These are phyloP conservation scores for Grigorovia jiainica DNA, from an alignment of 805 yeast species.

Conservation along the genomic window DNA sequence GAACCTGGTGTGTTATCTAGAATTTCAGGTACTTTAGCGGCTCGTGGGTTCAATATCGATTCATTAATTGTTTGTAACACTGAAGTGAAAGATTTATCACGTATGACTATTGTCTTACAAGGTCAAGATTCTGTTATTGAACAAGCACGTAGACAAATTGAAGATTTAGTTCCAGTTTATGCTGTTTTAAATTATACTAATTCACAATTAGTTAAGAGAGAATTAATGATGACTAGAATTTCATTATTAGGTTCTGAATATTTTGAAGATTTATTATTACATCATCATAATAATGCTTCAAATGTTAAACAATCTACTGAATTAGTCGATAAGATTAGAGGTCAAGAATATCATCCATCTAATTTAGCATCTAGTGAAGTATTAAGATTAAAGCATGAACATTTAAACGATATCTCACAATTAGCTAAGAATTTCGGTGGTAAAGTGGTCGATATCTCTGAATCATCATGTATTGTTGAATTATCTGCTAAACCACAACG, in stretches of 20 bases:
- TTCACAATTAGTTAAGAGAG: conserved; percentile 84
- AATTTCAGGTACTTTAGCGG: conserved; percentile 92
- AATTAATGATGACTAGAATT: conserved; percentile 81
- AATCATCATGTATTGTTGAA: conserved; percentile 89
- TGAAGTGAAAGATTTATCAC: conserved; percentile 86
- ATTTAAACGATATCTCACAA: conserved; percentile 73
- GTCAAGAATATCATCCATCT: conserved; percentile 68
- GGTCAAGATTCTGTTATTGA: conserved; percentile 96
- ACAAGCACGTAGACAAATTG: conserved; percentile 96
- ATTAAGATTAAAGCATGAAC: conserved; percentile 85
- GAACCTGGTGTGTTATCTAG: conserved; percentile 96
- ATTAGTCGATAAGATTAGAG: conserved; percentile 20
- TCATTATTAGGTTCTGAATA: conserved; percentile 96
- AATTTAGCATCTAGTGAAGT: conserved; percentile 87
- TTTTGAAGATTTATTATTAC: conserved; percentile 86
- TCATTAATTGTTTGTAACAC: conserved; percentile 95
- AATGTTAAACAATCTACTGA: conserved; percentile 26
- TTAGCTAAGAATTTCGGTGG: conserved; percentile 88
- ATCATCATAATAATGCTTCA: conserved; percentile 39
- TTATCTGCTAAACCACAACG: conserved; percentile 89
- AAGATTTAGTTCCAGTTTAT: conserved; percentile 95
- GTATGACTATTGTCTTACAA: conserved; percentile 91
- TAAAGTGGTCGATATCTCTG: conserved; percentile 81
- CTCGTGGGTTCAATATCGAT: conserved; percentile 96
- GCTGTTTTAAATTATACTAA: conserved; percentile 93